phyloP scores from a whole-genome alignment of 2,329 filamentous ascomycete species.

The Sarocladium oryzae region DNA sequence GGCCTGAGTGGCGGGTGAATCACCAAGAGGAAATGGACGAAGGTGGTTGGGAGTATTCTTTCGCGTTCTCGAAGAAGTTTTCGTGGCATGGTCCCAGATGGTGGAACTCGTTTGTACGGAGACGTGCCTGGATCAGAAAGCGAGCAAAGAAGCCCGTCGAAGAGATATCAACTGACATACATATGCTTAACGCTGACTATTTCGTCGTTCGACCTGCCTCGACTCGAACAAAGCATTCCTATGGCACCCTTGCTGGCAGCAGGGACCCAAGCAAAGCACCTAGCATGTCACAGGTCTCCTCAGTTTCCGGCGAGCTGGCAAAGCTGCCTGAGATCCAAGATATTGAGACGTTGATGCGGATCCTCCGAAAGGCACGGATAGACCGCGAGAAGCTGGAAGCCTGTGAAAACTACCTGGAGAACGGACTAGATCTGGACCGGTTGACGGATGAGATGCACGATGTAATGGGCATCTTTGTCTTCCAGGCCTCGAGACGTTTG shows the following conservation, averaged over 20 bases:
- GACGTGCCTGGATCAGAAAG: constrained; percentile 81
- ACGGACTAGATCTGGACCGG: constrained; percentile 70
- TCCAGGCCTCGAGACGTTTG: constrained; percentile 77
- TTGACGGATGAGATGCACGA: constrained; percentile 73
- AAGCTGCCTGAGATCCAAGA: constrained; percentile 47
- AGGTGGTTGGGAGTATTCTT: constrained; percentile 94
- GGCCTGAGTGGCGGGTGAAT: constrained; percentile 58
- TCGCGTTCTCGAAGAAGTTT: constrained; percentile 69
- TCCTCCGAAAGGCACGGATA: constrained; percentile 64
- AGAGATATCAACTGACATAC: constrained; percentile 45
- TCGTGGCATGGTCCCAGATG: constrained; percentile 87
- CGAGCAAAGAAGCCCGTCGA: constrained; percentile 54
- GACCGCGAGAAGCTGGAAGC: constrained; percentile 89
- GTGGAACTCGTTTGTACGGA: constrained; percentile 92
- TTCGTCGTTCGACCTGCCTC: constrained; percentile 65
- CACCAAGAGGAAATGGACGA: constrained; percentile 74
- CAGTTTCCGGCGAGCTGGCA: constrained; percentile 24
- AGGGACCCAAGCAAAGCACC: constrained; percentile 25
- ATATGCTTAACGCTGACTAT: constrained; percentile 70
- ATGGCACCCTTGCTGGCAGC: constrained; percentile 26
- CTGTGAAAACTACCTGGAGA: constrained; percentile 72
- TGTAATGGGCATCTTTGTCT: constrained; percentile 81
- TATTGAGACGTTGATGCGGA: constrained; percentile 61
- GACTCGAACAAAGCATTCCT: constrained; percentile 20
- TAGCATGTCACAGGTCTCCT: constrained; percentile 29